These are phyloP conservation scores for Solanum chaucha DNA, from an alignment of 257 asterid species.

Conservation along the genomic window DNA sequence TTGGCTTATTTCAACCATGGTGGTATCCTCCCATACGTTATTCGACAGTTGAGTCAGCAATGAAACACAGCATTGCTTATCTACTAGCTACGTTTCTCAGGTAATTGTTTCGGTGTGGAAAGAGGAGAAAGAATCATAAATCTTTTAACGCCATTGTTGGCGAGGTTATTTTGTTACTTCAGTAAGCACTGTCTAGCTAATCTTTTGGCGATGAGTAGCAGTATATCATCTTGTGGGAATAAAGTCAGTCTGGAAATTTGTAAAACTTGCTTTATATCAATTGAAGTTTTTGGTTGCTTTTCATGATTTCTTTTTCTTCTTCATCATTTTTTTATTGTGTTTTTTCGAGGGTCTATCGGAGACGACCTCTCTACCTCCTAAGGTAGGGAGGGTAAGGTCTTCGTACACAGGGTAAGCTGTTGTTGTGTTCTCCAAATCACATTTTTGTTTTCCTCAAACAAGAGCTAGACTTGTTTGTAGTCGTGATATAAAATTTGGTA, in stretches of 20 bases:
- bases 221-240: not conserved
- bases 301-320: not conserved
- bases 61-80: not conserved
- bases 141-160: not conserved
- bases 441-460: not conserved
- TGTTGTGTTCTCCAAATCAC: not conserved
- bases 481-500: not conserved
- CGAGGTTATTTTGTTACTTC: not conserved
- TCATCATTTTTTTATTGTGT: not conserved
- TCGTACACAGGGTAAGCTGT: not conserved
- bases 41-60: constrained; percentile 43
- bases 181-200: not conserved
- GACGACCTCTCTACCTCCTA: not conserved
- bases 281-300: not conserved
- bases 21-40: constrained; percentile 59
- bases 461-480: not conserved
- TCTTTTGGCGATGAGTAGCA: not conserved
- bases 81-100: not conserved
- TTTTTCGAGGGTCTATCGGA: not conserved
- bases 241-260: not conserved
- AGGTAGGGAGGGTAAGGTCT: not conserved
- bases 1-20: constrained; percentile 66
- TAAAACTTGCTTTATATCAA: not conserved
- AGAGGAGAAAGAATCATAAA: not conserved
- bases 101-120: not conserved